Percentiles rank a stretch among this genome's conserved stretches.
phyloP scores from a whole-genome alignment of 2,329 filamentous ascomycete species.

The Immersiporthe knoxdaviesiana region DNA sequence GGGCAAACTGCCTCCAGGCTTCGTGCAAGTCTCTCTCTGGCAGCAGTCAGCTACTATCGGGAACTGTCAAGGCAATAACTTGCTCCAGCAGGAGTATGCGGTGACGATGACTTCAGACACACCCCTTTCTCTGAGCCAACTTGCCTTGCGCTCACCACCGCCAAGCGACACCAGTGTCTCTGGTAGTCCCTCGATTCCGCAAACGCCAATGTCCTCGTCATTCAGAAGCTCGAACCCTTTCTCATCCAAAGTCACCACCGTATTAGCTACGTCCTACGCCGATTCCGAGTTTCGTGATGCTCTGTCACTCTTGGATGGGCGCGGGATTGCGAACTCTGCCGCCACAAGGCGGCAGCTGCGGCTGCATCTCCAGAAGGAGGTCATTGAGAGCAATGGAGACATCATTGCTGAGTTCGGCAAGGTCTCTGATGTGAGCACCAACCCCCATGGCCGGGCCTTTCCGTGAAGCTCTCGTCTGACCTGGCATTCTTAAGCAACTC shows the following conservation, averaged over 20 bases:
- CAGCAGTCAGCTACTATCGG: not conserved
- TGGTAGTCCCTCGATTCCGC: conserved; percentile 37
- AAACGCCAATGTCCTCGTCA: conserved; percentile 37
- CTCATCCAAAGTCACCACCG: conserved; percentile 78
- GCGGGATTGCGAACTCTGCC: conserved; percentile 71
- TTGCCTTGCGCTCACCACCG: conserved; percentile 27
- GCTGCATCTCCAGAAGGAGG: conserved; percentile 84
- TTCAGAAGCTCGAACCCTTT: conserved; percentile 65
- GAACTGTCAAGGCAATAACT: not conserved
- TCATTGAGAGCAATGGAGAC: conserved; percentile 88
- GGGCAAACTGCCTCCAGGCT: not conserved
- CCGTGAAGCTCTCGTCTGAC: not conserved
- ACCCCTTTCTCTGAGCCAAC: conserved; percentile 29
- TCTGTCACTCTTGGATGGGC: conserved; percentile 74
- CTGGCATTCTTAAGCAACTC: conserved; percentile 70
- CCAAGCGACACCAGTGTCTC: conserved; percentile 31
- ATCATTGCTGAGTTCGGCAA: conserved; percentile 86
- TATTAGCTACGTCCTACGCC: conserved; percentile 89
- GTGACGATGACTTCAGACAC: conserved; percentile 29
- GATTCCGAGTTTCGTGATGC: conserved; percentile 91
- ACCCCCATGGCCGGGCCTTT: not conserved
- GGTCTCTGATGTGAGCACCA: conserved; percentile 74
- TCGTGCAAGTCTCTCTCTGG: not conserved
- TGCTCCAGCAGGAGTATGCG: not conserved
- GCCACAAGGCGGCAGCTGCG: conserved; percentile 79